Evolutionary conservation across 306 rosid species (phyloP), one percentile per base, ranked within the genome.

Genomic region (Mucuna pruriens): DNA sequence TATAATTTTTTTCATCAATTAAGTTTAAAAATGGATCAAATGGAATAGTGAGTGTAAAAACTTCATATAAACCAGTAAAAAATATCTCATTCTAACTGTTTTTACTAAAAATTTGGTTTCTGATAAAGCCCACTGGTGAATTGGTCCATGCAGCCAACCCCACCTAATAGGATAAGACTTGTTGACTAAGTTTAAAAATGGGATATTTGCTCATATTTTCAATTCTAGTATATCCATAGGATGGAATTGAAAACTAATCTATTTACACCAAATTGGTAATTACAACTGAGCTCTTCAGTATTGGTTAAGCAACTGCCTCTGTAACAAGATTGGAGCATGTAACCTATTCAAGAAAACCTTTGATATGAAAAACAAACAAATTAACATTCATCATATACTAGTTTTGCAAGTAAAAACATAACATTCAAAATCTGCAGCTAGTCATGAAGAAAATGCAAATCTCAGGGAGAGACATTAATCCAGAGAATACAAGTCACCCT

Each of bases 21-120:
- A 73, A 73, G 60, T 51, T 51, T 5, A 38, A 74, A 38, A 52
- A 54, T 40, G 71, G 71, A 67, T 45, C 17, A 75, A 62, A 68
- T 40, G 62, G 22, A 82, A 75, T 5, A 9, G 45, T 65, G 39
- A 31, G 4, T 74, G 71, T 22, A 16, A 48, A 38, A 63, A 51
- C 10, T 42, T 19, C 15, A 66, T 9, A 74, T 13, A 42, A 20
- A 55, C 80, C 71, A 66, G 36, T 46, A 20, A 16, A 13, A 69
- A 25, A 45, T 6, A 40, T 9, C 34, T 39, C 23, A 5, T 36
- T 33, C 25, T 61, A 73, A 62, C 23, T 29, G 31, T 2, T 15
- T 62, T 73, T 10, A 62, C 25, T 23, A 19, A 61, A 48, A 61
- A 22, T 6, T 17, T 54, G 70, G 70, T 17, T 26, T 55, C 16